These are phyloP conservation scores for Tricholoma hemisulphureum DNA, from an alignment of 768 basidiomycete species.

Conservation along the genomic window DNA sequence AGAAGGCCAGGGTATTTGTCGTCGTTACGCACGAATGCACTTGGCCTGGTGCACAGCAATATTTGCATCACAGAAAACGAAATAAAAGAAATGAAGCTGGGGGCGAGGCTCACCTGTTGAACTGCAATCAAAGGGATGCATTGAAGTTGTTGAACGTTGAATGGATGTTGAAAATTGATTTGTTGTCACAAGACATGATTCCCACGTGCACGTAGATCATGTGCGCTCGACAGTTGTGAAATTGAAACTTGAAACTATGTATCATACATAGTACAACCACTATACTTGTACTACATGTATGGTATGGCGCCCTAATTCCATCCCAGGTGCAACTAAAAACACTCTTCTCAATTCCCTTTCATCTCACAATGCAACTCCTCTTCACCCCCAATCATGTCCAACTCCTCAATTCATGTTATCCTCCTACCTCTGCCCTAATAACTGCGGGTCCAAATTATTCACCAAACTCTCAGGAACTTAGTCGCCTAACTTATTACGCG, in stretches of 20 bases:
- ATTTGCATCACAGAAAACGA: conserved; percentile 38
- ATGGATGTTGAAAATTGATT: too few species aligned
- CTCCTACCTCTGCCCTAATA: conserved; percentile 68
- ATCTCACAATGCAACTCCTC: conserved; percentile 58
- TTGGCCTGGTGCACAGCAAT: conserved; percentile 64
- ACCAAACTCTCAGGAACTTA: conserved; percentile 83
- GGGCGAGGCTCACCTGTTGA: conserved; percentile 13
- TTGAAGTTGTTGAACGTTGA: too few species aligned
- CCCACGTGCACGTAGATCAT: too few species aligned
- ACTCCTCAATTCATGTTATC: conserved; percentile 85
- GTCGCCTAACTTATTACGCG: conserved; percentile 83
- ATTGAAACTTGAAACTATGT: too few species aligned
- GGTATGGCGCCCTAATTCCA: conserved; percentile 9
- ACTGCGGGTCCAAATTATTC: conserved; percentile 75
- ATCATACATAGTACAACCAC: too few species aligned
- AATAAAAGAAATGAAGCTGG: conserved; percentile 9
- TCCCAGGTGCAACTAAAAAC: conserved; percentile 8
- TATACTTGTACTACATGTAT: too few species aligned
- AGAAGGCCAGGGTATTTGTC: conserved; percentile 47
- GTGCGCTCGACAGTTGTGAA: too few species aligned
- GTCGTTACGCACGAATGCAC: conserved; percentile 40
- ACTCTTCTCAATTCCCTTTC: conserved; percentile 12
- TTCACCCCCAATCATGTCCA: conserved; percentile 84
- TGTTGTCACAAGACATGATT: too few species aligned
- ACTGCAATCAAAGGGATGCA: too few species aligned